phyloP scores from a whole-genome alignment of 1,284 basidiomycete species.

The Trametes sp. region DNA sequence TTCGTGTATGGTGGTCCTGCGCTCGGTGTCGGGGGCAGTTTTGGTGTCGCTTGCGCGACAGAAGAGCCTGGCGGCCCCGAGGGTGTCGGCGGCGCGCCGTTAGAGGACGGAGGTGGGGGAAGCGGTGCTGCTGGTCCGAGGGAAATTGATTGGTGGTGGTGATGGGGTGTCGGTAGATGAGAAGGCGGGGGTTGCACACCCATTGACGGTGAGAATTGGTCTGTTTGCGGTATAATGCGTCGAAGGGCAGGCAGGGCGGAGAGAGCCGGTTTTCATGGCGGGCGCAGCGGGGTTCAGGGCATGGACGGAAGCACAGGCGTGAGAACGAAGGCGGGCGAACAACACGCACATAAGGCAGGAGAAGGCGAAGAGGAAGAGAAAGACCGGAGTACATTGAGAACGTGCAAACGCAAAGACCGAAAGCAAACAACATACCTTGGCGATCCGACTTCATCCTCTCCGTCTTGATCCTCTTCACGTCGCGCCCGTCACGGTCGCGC shows the following conservation, averaged over 20 bases:
- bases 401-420: conserved; percentile 19
- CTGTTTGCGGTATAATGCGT: conserved; percentile 14
- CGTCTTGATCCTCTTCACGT: conserved; percentile 55
- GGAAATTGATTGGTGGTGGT: conserved; percentile 35
- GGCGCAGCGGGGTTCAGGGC: conserved; percentile 8
- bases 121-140: conserved; percentile 32
- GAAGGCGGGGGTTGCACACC: conserved; percentile 26
- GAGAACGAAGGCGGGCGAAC: conserved; percentile 13
- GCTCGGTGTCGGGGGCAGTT: conserved; percentile 36
- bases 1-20: conserved; percentile 30
- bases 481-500: conserved; percentile 42
- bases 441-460: conserved; percentile 47
- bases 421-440: conserved; percentile 37
- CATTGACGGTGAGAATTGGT: conserved; percentile 36
- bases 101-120: conserved; percentile 24
- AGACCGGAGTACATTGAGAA: conserved; percentile 21
- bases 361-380: not conserved
- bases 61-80: conserved; percentile 22
- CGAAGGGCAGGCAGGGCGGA: conserved; percentile 1
- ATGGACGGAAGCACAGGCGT: conserved; percentile 28
- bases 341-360: conserved; percentile 8
- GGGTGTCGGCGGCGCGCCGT: conserved; percentile 25
- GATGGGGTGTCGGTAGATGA: conserved; percentile 27
- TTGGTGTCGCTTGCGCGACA: conserved; percentile 33
- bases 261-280: no score